Percentiles rank a stretch among this genome's conserved stretches.
Conservation (phyloP, 2,329 filamentous ascomycete genomes). For the Mycosphaerella sp. region DNA sequence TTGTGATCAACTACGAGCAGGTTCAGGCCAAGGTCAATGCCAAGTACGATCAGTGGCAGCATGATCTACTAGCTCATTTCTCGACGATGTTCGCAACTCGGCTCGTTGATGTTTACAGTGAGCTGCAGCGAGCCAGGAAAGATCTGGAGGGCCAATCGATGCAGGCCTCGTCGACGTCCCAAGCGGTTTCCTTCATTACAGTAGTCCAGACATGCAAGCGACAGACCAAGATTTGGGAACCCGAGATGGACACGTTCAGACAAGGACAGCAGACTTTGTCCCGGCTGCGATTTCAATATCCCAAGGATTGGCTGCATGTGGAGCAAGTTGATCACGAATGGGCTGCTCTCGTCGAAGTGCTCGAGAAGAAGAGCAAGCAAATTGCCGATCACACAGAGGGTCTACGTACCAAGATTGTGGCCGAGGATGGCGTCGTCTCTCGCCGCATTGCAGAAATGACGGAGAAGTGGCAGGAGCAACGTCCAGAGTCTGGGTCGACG, state of each 20-base stretch:
- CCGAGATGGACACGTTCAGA: constrained; percentile 91
- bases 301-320: constrained; percentile 88
- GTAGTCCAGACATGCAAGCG: constrained; percentile 94
- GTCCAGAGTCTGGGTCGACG: constrained; percentile 91
- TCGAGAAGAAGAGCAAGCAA: constrained; percentile 87
- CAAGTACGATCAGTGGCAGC: constrained; percentile 99
- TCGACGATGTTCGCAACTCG: constrained; percentile 79
- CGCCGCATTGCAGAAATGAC: constrained; percentile 84
- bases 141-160: constrained; percentile 89
- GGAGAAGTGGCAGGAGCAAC: constrained; percentile 87
- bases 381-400: constrained; percentile 96
- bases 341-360: constrained; percentile 85
- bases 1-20: constrained; percentile 96
- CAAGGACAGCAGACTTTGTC: constrained; percentile 90
- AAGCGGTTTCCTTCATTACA: constrained; percentile 97
- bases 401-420: constrained; percentile 85
- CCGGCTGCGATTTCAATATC: constrained; percentile 89
- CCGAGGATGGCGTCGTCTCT: constrained; percentile 85
- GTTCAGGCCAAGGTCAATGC: constrained; percentile 98
- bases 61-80: constrained; percentile 93
- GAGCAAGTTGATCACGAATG: constrained; percentile 96
- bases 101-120: constrained; percentile 86
- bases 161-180: constrained; percentile 89
- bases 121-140: constrained; percentile 82
- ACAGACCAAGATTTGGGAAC: constrained; percentile 88